phyloP scores from a whole-genome alignment of 495 filamentous ascomycete genomes.

The Cryomyces antarcticus region DNA sequence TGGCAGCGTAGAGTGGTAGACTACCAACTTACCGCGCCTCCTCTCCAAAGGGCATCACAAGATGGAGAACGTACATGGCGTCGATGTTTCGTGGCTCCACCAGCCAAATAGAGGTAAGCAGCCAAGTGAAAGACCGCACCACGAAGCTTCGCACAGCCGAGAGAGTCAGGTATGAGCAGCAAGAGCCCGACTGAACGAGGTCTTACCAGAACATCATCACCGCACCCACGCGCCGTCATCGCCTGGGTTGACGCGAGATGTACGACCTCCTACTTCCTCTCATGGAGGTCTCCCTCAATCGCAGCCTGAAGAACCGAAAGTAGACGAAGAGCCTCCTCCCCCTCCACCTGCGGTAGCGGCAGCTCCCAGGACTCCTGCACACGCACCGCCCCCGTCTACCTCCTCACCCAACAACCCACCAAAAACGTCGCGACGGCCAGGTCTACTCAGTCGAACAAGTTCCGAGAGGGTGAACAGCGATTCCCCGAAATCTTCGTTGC shows the following conservation, averaged over 20 bases:
- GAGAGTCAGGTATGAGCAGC: too few relatives aligned
- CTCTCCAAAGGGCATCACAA: neutral
- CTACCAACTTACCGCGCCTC: too few relatives aligned
- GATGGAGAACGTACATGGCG: slow-evolving; percentile 43
- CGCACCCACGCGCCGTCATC: slow-evolving; percentile 11
- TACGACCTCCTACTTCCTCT: slow-evolving; percentile 9
- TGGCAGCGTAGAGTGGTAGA: too few relatives aligned
- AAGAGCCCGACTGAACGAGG: too few relatives aligned
- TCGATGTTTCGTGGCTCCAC: slow-evolving; percentile 55
- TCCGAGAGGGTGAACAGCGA: slow-evolving; percentile 20
- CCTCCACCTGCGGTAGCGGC: neutral
- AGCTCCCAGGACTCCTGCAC: neutral
- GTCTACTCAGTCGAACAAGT: slow-evolving; percentile 11
- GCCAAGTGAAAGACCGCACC: too few relatives aligned
- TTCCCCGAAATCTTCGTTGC: slow-evolving; percentile 6
- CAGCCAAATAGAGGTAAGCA: slow-evolving; percentile 40
- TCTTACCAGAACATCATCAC: slow-evolving; percentile 11
- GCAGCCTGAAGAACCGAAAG: slow-evolving; percentile 2
- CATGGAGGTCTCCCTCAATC: slow-evolving; percentile 8
- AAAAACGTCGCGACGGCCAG: slow-evolving; percentile 1
- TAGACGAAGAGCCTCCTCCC: neutral
- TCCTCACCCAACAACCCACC: neutral
- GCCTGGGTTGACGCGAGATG: slow-evolving; percentile 8
- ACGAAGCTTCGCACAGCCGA: too few relatives aligned
- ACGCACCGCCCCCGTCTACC: neutral